These are phyloP conservation scores for Hemileia vastatrix DNA, from an alignment of 1,284 basidiomycete species.

Conservation along the genomic window DNA sequence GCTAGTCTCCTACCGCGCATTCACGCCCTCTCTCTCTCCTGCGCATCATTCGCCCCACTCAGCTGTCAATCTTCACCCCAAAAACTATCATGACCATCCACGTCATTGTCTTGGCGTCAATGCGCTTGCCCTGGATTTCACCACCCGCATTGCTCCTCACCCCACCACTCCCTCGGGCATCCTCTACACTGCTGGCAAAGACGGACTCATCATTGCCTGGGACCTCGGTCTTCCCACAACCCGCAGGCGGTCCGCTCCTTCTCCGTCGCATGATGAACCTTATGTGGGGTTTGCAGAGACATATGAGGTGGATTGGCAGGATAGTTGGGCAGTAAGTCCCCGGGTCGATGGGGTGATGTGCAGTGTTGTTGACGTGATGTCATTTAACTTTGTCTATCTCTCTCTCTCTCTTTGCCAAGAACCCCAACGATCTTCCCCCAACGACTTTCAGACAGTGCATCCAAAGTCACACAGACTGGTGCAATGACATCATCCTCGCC, in stretches of 20 bases:
- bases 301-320: conserved; percentile 29
- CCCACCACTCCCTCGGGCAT: conserved; percentile 65
- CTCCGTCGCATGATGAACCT: conserved; percentile 27
- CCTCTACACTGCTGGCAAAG: conserved; percentile 66
- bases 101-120: conserved; percentile 78
- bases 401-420: neutral
- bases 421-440: conserved; percentile 24
- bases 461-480: conserved; percentile 65
- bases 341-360: no score
- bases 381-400: conserved; percentile 4
- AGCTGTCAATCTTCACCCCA: no score
- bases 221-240: conserved; percentile 66
- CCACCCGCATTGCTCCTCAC: conserved; percentile 55
- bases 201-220: conserved; percentile 85
- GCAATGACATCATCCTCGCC: conserved; percentile 86
- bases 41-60: no score
- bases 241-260: conserved; percentile 34
- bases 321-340: conserved; percentile 34
- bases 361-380: neutral
- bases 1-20: no score
- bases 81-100: no score
- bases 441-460: conserved; percentile 44
- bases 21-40: no score
- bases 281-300: conserved; percentile 43
- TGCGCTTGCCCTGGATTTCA: conserved; percentile 72